Evolutionary conservation across 2,329 filamentous ascomycete species (phyloP).

Genomic region (Clonostachys rhizophaga): DNA sequence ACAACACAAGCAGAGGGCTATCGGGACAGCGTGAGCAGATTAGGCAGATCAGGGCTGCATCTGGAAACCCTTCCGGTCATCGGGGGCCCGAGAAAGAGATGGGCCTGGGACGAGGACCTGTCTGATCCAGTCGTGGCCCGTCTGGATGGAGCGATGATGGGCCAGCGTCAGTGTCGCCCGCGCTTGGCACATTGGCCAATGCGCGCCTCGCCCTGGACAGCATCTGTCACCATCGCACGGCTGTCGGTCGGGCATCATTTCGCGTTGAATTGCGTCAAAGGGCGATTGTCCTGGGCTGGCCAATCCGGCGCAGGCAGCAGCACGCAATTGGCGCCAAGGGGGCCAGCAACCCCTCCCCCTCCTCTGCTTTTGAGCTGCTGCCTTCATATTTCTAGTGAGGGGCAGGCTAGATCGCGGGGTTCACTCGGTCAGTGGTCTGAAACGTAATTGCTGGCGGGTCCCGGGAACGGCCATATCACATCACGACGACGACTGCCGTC

Average conservation of each 20-base stretch:
- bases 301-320: slow-evolving; percentile 1
- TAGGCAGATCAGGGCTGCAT: too few relatives aligned
- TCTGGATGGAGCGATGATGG: too few relatives aligned
- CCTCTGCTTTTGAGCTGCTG: background rate
- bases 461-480: background rate
- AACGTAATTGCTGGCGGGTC: background rate
- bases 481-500: too few relatives aligned
- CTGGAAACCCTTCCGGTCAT: too few relatives aligned
- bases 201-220: too few relatives aligned
- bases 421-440: background rate
- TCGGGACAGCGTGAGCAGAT: too few relatives aligned
- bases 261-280: slow-evolving; percentile 3
- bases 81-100: too few relatives aligned
- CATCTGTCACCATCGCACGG: background rate
- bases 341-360: background rate
- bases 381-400: background rate
- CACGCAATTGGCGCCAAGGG: slow-evolving; percentile 3
- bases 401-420: slow-evolving; percentile 2
- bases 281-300: background rate
- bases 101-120: too few relatives aligned
- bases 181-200: background rate
- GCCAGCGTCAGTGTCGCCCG: too few relatives aligned
- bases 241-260: slow-evolving; percentile 2
- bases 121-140: too few relatives aligned
- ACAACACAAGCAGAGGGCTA: too few relatives aligned